Percentiles rank a stretch among this genome's conserved stretches.
These are phyloP conservation scores for Cymbopogon citratus DNA, from an alignment of 176 grass and related monocot species.

Conservation along the genomic window DNA sequence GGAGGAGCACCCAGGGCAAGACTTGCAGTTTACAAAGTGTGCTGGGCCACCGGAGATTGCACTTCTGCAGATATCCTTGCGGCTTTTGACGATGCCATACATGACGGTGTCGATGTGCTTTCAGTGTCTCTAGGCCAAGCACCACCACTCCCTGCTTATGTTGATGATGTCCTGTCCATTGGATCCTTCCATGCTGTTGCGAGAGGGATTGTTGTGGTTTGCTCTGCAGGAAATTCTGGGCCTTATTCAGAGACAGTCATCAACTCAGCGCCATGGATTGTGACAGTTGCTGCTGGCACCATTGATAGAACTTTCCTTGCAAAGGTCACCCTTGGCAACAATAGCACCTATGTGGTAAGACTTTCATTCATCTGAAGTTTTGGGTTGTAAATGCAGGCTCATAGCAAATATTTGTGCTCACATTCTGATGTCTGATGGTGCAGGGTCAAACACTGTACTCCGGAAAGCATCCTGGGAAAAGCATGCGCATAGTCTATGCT, in stretches of 20 bases:
- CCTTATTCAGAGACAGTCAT: slow-evolving; percentile 87
- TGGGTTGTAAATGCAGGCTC: neutral
- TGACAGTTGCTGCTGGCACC: slow-evolving; percentile 82
- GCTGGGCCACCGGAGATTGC: slow-evolving; percentile 85
- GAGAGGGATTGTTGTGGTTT: slow-evolving; percentile 71
- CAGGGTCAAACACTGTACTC: slow-evolving; percentile 79
- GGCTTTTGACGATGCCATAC: slow-evolving; percentile 88
- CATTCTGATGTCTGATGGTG: slow-evolving; percentile 20
- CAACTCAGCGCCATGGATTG: slow-evolving; percentile 83
- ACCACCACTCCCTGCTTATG: slow-evolving; percentile 80
- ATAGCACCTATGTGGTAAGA: slow-evolving; percentile 59
- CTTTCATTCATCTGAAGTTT: neutral
- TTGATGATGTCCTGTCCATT: slow-evolving; percentile 84
- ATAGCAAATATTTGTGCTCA: neutral
- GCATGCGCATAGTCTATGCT: slow-evolving; percentile 62
- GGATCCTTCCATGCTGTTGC: slow-evolving; percentile 83
- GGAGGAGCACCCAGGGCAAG: slow-evolving; percentile 74
- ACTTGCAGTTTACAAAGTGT: slow-evolving; percentile 88
- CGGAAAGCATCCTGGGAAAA: slow-evolving; percentile 51
- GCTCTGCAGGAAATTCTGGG: slow-evolving; percentile 85
- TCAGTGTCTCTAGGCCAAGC: slow-evolving; percentile 88
- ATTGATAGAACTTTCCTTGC: slow-evolving; percentile 74
- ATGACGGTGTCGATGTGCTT: slow-evolving; percentile 84
- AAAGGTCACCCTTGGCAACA: slow-evolving; percentile 74
- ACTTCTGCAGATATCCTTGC: slow-evolving; percentile 86